Evolutionary conservation across 2,329 filamentous ascomycete species (phyloP), one percentile per base, ranked within the genome.

Genomic region (Exserohilum rostratum): DNA sequence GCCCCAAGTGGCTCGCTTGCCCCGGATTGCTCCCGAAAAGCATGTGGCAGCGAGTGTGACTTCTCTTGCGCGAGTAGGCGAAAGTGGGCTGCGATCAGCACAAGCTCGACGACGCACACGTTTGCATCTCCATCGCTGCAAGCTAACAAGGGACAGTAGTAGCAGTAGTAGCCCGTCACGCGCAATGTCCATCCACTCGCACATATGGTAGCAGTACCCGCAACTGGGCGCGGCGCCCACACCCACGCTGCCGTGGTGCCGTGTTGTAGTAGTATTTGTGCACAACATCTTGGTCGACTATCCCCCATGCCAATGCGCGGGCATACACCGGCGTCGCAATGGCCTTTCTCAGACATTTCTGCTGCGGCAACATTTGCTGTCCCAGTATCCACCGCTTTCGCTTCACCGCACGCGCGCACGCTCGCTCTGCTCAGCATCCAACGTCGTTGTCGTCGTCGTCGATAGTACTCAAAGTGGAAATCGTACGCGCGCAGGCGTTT

Each of bases 21-120:
- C 51, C 51, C 51, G 51, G 46, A 50, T 50, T 54, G 46, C 34
- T 54, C 31, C 51, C 46, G 46, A 45, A 29, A 44, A 44, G 33
- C 51, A 45, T 30, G 39, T 40, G 39, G 39, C 44, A 48, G 29
- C 27, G 18, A 40, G 29, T 38, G 33, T 54, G 51, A 54, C 46
- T 54, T 39, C 15, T 33, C 27, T 18, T 45, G 37, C 31, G 37
- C 31, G 31, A 17, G 11, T 38, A 22, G 45, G 31, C 29, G 35
- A 40, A 30, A 52, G 30, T 40, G 39, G 39, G 39, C 46, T 39
- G 17, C 35, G 46, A 54, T 54, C 51, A 50, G 46, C 51, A 44
- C 33, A 45, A 45, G 12, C 29, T 45, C 22, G 25, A 50, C 43
- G 20, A 50, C 43, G 44, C 30, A 44, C 25, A 33, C 27, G 15